These are phyloP conservation scores for Mesotaenium endlicherianum DNA, from an alignment of 139 green algal species.

Conservation along the genomic window DNA sequence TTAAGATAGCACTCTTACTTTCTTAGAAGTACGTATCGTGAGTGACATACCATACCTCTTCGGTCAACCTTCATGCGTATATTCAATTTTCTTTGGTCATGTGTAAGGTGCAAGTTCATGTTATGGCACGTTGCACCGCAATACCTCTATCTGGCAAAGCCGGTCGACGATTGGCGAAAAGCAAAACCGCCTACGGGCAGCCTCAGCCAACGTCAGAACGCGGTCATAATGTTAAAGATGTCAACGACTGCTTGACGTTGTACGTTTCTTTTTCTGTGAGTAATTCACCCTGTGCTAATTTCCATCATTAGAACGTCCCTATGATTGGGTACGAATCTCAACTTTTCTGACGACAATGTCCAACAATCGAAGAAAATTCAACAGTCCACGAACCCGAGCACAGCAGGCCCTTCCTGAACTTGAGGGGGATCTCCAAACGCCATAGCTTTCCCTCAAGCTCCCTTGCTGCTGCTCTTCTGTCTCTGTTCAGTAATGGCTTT, in stretches of 20 bases:
- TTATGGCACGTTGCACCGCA: background rate
- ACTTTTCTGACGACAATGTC: too few species aligned
- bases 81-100: background rate
- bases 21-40: background rate
- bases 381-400: too few species aligned
- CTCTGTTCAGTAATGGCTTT: background rate
- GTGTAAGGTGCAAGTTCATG: background rate
- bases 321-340: too few species aligned
- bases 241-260: background rate
- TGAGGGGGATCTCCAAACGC: background rate
- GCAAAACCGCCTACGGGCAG: background rate
- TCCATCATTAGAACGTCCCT: too few species aligned
- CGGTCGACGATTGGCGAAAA: background rate
- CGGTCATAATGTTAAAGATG: background rate
- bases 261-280: too few species aligned
- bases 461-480: background rate
- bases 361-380: too few species aligned
- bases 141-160: background rate
- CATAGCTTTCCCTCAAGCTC: background rate
- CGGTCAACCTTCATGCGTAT: background rate
- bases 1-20: background rate
- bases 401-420: too few species aligned
- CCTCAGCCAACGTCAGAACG: background rate
- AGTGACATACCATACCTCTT: background rate
- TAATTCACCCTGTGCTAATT: too few species aligned